Base-by-base conservation (phyloP, 257 asterid species). In the Phtheirospermum japonicum region DNA sequence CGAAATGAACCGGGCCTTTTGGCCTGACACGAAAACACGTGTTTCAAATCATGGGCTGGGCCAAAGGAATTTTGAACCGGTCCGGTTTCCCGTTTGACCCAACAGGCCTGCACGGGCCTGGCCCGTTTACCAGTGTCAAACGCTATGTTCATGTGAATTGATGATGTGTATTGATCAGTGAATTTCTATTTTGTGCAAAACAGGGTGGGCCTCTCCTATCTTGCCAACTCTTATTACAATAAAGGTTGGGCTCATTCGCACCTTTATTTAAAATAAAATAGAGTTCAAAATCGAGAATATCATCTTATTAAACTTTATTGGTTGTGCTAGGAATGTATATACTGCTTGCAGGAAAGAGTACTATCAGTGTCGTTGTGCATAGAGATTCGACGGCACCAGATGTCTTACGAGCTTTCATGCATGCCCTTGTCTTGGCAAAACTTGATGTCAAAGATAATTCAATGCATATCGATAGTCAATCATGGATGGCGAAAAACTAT, bases 401-500 rank as follows among this genome's bases (percentile, higher is more conserved):
- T 68, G 63, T 85, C 71, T 61, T 92, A 43, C 84, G 69, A 70
- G 94, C 99, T 40, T 92, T 76, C 67, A 60, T 83, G 54, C 97
- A 89, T 67, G 90, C 99, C 39, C 86, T 86, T 53, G 85, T 85
- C 66, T 65, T 82, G 81, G 79, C 80, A 70, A 83, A 77, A 58
- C 85, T 80, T 31, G 71, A 59, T 34, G 73, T 67, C 18, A 74
- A 68, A 34, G 81, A 76, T 36, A 69, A 40, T 76, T 71, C 82
- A 28, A 55, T 60, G 66, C 87, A 82, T 67, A 30, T 37, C 14
- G 87, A 82, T 79, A 85, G 95, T 68, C 95, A 76, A 56, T 75
- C 79, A 63, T 89, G 99, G 99, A 89, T 92, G 83, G 81, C 68
- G 9, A 72, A 78, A 70, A 78, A 92, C 79, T 92, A 85, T 28